Percentiles rank a stretch among this genome's conserved stretches.
These are phyloP conservation scores for Colletotrichum incanum DNA, from an alignment of 2,329 filamentous ascomycete species.

Conservation along the genomic window DNA sequence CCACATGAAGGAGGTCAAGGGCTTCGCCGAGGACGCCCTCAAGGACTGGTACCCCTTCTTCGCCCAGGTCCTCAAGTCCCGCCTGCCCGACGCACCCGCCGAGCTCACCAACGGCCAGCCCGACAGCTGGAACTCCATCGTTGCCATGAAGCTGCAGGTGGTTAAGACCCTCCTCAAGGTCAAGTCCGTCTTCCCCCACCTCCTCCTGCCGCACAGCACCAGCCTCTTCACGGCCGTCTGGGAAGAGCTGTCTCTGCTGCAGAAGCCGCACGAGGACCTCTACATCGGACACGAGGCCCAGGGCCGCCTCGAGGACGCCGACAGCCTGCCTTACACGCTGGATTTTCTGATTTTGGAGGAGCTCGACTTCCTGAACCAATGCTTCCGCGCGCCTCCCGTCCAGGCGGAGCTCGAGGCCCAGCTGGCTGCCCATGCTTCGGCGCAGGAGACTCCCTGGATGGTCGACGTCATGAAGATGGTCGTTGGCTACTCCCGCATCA, in stretches of 20 bases:
- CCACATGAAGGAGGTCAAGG: constrained; percentile 87
- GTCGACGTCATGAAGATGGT: constrained; percentile 89
- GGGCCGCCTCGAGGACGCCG: constrained; percentile 89
- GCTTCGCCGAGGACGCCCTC: constrained; percentile 90
- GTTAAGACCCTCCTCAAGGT: constrained; percentile 96
- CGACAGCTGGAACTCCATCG: constrained; percentile 82
- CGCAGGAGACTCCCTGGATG: constrained; percentile 83
- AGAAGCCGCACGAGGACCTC: constrained; percentile 82
- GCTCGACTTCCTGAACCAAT: constrained; percentile 93
- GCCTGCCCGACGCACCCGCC: constrained; percentile 78
- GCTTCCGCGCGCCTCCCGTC: constrained; percentile 89
- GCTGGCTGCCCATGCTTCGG: constrained; percentile 73
- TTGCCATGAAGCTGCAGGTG: constrained; percentile 92
- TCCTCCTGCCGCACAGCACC: constrained; percentile 87
- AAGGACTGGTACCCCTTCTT: constrained; percentile 93
- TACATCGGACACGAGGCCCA: constrained; percentile 91
- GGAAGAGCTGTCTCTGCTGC: constrained; percentile 85
- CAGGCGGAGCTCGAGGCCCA: constrained; percentile 90
- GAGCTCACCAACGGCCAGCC: constrained; percentile 66
- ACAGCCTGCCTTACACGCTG: constrained; percentile 93
- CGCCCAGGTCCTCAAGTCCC: constrained; percentile 81
- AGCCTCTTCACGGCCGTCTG: constrained; percentile 89
- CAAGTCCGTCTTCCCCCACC: constrained; percentile 82
- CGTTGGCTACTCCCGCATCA: constrained; percentile 90
- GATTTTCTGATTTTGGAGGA: constrained; percentile 96